phyloP scores from a whole-genome alignment of 768 basidiomycete species.

The Tricholoma furcatifolium region DNA sequence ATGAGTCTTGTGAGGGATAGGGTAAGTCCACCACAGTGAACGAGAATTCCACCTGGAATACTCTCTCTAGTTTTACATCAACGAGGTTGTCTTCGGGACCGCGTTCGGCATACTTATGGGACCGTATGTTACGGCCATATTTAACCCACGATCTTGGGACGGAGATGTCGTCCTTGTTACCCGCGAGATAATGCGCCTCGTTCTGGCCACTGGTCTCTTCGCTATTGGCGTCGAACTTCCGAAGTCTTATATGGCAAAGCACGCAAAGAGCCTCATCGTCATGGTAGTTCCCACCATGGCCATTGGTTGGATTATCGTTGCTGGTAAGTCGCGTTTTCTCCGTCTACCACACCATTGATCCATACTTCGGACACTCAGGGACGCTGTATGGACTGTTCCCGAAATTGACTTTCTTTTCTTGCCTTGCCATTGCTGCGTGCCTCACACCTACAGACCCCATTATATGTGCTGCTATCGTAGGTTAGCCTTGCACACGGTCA shows the following conservation, averaged over 20 bases:
- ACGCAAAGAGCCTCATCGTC: constrained; percentile 65
- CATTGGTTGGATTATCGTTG: constrained; percentile 77
- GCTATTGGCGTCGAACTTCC: constrained; percentile 95
- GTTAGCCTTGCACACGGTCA: constrained; percentile 29
- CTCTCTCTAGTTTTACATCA: constrained; percentile 66
- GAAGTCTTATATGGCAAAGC: constrained; percentile 75
- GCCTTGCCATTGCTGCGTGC: constrained; percentile 85
- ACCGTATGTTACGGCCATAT: constrained; percentile 67
- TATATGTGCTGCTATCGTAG: constrained; percentile 80
- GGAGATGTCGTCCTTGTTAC: constrained; percentile 49
- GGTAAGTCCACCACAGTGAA: constrained; percentile 33
- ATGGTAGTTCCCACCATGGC: constrained; percentile 85
- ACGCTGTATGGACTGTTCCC: constrained; percentile 75
- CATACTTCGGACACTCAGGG: constrained; percentile 32
- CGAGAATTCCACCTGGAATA: background rate
- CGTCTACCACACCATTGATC: too few species aligned
- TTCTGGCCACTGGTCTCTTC: constrained; percentile 89
- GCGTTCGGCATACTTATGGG: constrained; percentile 64
- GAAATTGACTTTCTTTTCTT: constrained; percentile 64
- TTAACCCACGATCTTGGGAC: constrained; percentile 78
- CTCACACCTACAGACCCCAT: constrained; percentile 95
- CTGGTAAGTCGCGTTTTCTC: constrained; percentile 38
- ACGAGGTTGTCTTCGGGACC: constrained; percentile 91
- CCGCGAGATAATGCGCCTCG: constrained; percentile 38
- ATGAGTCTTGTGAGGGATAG: constrained; percentile 82